phyloP scores from a whole-genome alignment of 106 monocot species.

The Dendrobium nobile region DNA sequence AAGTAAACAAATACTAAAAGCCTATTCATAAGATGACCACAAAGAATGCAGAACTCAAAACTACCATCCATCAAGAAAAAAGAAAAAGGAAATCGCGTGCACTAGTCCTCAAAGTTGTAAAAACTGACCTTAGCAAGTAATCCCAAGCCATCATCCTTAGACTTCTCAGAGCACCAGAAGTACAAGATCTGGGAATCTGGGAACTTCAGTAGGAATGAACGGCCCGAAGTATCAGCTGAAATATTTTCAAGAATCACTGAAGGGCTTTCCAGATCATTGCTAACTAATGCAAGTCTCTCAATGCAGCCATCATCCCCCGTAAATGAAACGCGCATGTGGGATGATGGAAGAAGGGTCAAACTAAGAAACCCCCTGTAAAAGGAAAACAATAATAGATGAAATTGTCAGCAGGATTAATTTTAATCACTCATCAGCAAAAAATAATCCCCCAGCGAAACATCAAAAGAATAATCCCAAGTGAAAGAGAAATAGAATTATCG shows the following conservation, averaged over 20 bases:
- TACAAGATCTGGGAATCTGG: slow-evolving; percentile 30
- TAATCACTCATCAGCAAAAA: not conserved
- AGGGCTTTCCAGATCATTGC: slow-evolving; percentile 24
- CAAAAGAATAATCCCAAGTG: not conserved
- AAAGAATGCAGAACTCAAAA: not conserved
- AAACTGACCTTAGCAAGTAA: slow-evolving; percentile 59
- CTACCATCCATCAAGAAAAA: not conserved
- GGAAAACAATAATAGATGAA: slow-evolving; percentile 1
- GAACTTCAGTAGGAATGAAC: slow-evolving; percentile 60
- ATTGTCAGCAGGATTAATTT: not conserved
- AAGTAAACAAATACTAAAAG: not conserved
- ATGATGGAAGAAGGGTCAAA: slow-evolving; percentile 69
- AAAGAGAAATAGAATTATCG: not conserved
- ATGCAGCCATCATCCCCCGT: slow-evolving; percentile 66
- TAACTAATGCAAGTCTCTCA: slow-evolving; percentile 44
- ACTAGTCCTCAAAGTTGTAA: not conserved
- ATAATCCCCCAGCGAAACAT: not conserved
- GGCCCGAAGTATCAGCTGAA: slow-evolving; percentile 69
- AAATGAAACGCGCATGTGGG: slow-evolving; percentile 67
- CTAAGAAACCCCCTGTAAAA: slow-evolving; percentile 68
- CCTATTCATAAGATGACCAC: not conserved
- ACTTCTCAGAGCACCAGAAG: slow-evolving; percentile 97
- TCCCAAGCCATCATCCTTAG: slow-evolving; percentile 42
- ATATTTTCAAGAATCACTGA: slow-evolving; percentile 62
- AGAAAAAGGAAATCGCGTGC: not conserved